A percentile compares a stretch with the other conserved stretches of the same genome.
phyloP scores from a whole-genome alignment of 75 land plant genomes.

The Picea sitchensis region DNA sequence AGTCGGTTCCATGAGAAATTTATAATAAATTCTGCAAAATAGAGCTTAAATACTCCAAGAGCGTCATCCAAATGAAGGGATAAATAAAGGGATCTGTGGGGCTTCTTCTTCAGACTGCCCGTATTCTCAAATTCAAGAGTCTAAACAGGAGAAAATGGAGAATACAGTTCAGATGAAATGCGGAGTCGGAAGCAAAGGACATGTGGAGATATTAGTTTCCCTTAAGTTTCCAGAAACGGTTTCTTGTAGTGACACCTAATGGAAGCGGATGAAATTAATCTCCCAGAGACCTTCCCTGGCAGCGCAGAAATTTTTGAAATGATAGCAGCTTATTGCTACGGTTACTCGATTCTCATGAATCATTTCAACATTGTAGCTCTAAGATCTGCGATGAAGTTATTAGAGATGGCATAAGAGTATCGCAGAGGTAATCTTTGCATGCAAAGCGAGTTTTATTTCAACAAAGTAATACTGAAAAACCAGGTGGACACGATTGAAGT shows the following conservation, averaged over 20 bases:
- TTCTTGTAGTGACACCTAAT: constrained; percentile 16
- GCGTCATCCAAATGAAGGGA: too few relatives aligned
- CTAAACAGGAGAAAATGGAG: too few relatives aligned
- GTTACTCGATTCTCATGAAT: constrained; percentile 24
- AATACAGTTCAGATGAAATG: too few relatives aligned
- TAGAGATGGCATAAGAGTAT: constrained; percentile 39
- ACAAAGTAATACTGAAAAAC: constrained; percentile 21
- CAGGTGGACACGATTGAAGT: constrained; percentile 29
- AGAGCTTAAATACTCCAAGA: too few relatives aligned
- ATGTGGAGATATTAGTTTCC: constrained; percentile 19
- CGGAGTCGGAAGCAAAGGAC: too few relatives aligned
- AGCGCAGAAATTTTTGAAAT: constrained; percentile 27
- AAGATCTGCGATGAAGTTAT: constrained; percentile 19
- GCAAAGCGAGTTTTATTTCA: constrained; percentile 22
- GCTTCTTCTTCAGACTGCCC: too few relatives aligned
- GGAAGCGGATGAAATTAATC: constrained; percentile 16
- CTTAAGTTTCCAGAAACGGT: constrained; percentile 22
- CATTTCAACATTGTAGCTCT: constrained; percentile 24
- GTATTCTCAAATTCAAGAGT: too few relatives aligned
- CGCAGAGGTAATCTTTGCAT: constrained; percentile 28
- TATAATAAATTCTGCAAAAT: too few relatives aligned
- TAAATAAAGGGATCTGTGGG: too few relatives aligned
- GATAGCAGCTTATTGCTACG: constrained; percentile 30
- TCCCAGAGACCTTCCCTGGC: constrained; percentile 15
- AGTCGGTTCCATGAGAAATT: too few relatives aligned